Base-by-base conservation (phyloP, 1,284 basidiomycete genomes). In the Austroboletus sp. region DNA sequence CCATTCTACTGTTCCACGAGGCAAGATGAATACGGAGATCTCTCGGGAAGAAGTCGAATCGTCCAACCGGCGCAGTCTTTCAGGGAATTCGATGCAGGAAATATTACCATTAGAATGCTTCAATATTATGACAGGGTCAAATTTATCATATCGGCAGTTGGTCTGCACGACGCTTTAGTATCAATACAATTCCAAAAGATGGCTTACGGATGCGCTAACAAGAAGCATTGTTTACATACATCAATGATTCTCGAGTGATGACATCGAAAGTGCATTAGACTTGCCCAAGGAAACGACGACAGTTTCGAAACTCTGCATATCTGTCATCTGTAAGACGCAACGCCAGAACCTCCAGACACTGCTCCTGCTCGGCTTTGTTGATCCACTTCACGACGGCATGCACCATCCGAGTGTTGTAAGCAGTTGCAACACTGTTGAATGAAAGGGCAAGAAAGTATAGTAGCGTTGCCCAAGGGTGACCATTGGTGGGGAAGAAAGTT, bases 371-470 rank as follows among this genome's bases (percentile, higher is more conserved):
- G 3, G 49, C 45, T 3, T 57, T 50, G 42, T 65, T 60, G 19
- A 66, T 53, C 4, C 58, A 57, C 49, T 75, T 75, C 43, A 70
- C 63, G 7, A 70, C 21, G 4, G 7, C 63, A 3, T 57, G 62
- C 53, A 78, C 75, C 0, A 78, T 73, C 0, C 75, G 69, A 0
- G 76, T 77, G 53, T 72, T 70, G 57, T 71, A 76, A 0, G 63
- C 65, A 1, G 67, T 57, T 13, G 68, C 50, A 19, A 19, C 4
- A 45, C 60, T 66, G 47, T 74, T 73, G 19, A 17, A 71, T 45
- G 8, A 66, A 62, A 36, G 68, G 69, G 54, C 59, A 70, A 40
- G 67, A 66, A n/a, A n/a, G n/a, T n/a, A n/a, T n/a, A n/a, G n/a
- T n/a, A n/a, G n/a, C n/a, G n/a, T n/a, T n/a, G n/a, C n/a, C n/a